Conservation (phyloP, 208 protist species). For the Angomonas ambiguus region DNA sequence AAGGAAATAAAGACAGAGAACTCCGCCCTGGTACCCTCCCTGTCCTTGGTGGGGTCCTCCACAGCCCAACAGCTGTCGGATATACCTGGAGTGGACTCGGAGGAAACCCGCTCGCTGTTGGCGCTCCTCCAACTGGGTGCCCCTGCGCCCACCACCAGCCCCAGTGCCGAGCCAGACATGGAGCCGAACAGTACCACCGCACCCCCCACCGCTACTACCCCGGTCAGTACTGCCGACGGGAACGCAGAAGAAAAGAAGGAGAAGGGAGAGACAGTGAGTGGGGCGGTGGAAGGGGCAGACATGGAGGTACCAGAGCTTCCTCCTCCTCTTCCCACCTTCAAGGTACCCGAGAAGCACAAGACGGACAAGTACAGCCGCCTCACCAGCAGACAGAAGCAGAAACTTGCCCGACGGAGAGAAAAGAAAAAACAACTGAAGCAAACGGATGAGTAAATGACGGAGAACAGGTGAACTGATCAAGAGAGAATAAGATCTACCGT, state of each 20-base stretch:
- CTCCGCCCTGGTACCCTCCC: background rate
- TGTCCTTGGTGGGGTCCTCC: background rate
- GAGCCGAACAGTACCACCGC: background rate
- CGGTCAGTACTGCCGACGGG: background rate
- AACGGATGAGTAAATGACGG: too few species aligned
- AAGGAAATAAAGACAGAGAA: background rate
- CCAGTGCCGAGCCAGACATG: background rate
- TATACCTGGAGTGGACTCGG: slow-evolving; percentile 6
- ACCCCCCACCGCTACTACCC: background rate
- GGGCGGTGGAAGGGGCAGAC: background rate
- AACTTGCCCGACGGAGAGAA: background rate
- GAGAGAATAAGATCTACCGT: too few species aligned
- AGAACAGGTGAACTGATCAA: too few species aligned
- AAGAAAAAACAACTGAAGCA: background rate
- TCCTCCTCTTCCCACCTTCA: background rate
- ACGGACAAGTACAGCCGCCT: background rate
- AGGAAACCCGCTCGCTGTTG: slow-evolving; percentile 11
- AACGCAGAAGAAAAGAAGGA: background rate
- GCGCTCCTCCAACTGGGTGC: background rate
- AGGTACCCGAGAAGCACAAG: background rate
- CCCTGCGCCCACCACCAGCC: background rate
- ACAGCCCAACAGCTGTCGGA: slow-evolving; percentile 6
- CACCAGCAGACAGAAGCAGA: background rate
- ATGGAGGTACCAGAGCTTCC: background rate
- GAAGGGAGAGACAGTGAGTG: background rate